Evolutionary conservation across 2,329 filamentous ascomycete genomes (phyloP).

Genomic region (Xylaria sp.): DNA sequence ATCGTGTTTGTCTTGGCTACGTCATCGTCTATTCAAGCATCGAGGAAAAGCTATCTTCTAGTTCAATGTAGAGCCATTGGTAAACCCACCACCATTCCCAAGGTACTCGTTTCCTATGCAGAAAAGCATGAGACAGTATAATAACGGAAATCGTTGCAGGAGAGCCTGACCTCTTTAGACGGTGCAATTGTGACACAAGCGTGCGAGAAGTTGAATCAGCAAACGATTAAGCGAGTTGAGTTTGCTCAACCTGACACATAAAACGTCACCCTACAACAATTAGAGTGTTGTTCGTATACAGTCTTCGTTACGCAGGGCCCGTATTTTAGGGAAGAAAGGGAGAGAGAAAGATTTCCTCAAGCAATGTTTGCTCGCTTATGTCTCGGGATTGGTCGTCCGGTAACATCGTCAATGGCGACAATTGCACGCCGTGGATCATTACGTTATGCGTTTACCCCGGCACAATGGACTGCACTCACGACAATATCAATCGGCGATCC

Average conservation of each 20-base stretch:
- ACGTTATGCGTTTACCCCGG: constrained; percentile 3
- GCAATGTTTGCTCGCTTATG: constrained; percentile 22
- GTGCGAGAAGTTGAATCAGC: constrained; percentile 3
- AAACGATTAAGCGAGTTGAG: constrained; percentile 8
- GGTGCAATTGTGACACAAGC: constrained; percentile 1
- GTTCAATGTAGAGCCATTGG: not conserved
- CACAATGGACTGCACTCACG: constrained; percentile 6
- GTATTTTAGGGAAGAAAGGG: not conserved
- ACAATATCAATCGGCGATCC: constrained; percentile 19
- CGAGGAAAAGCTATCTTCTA: not conserved
- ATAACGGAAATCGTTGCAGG: not conserved
- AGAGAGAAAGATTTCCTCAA: not conserved
- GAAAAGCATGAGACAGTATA: constrained; percentile 1
- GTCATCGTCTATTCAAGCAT: constrained; percentile 1
- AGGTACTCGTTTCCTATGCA: not conserved
- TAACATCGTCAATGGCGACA: not conserved
- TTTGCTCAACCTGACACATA: not conserved
- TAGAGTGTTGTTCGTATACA: constrained; percentile 15
- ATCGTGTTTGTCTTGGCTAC: constrained; percentile 14
- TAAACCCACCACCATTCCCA: not conserved
- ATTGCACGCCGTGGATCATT: constrained; percentile 7
- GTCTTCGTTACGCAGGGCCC: constrained; percentile 21
- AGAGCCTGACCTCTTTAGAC: not conserved
- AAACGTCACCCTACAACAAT: constrained; percentile 3
- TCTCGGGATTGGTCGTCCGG: not conserved